Base-by-base conservation (phyloP, 2,329 filamentous ascomycete species). In the Thermothelomyces thermophilus region DNA sequence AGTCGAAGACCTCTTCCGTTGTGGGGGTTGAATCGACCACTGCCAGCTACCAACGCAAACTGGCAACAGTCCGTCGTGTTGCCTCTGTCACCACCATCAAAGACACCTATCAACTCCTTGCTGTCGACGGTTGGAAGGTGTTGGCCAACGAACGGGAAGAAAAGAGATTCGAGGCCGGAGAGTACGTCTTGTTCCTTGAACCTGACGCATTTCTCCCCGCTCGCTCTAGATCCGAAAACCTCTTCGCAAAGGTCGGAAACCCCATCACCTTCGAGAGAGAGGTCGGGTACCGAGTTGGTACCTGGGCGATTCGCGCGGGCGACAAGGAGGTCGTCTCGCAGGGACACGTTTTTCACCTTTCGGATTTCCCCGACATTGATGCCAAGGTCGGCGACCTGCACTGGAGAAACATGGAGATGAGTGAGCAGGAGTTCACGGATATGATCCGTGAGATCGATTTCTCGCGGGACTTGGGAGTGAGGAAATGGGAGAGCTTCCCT, bases 101-200 rank as follows among this genome's bases (percentile, higher is more conserved):
- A n/a, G n/a, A n/a, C n/a, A n/a, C n/a, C n/a, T n/a, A n/a, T n/a
- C n/a, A n/a, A n/a, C n/a, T n/a, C n/a, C n/a, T n/a, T n/a, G n/a
- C n/a, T n/a, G 46, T 66, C 13, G 63, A 62, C 40, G 63, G 62
- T 11, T 66, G 63, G 63, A 56, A 40, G 1, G 58, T 62, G 24
- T 46, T 57, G 1, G 56, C 62, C 5, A n/a, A n/a, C n/a, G n/a
- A n/a, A n/a, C n/a, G n/a, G n/a, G n/a, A n/a, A n/a, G n/a, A n/a
- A n/a, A n/a, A n/a, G n/a, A n/a, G n/a, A n/a, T n/a, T n/a, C n/a
- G n/a, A n/a, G n/a, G n/a, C n/a, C n/a, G n/a, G n/a, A n/a, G n/a
- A n/a, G n/a, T n/a, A n/a, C n/a, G n/a, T n/a, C n/a, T n/a, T 66
- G 1, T 63, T 62, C 30, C 49, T 62, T 22, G 61, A 65, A 53